Percentiles rank a stretch among this genome's conserved stretches.
Evolutionary conservation across 495 filamentous ascomycete species (phyloP).

Genomic region (Apiosordaria backusii): DNA sequence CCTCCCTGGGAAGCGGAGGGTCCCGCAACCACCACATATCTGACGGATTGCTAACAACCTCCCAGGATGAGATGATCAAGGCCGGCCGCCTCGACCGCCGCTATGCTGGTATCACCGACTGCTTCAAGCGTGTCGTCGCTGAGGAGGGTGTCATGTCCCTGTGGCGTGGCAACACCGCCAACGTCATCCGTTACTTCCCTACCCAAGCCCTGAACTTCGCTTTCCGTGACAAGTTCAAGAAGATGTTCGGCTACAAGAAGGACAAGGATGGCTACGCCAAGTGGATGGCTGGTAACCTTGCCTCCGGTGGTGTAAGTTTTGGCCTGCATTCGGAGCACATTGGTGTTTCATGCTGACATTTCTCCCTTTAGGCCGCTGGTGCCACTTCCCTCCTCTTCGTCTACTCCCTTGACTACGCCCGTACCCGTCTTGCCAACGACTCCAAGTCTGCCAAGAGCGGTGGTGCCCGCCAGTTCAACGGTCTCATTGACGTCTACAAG

Average conservation of each 20-base stretch:
- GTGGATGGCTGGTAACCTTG: conserved; percentile 99
- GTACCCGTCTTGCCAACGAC: conserved; percentile 99
- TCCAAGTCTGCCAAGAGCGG: conserved; percentile 93
- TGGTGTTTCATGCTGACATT: background rate
- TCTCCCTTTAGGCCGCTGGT: conserved; percentile 74
- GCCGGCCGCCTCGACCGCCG: conserved; percentile 95
- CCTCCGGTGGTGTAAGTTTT: conserved; percentile 79
- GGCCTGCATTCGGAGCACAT: conserved; percentile 48
- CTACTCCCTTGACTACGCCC: conserved; percentile 99
- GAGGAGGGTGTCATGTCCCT: conserved; percentile 82
- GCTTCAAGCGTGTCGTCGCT: conserved; percentile 83
- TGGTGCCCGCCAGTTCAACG: conserved; percentile 99
- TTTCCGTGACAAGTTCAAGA: conserved; percentile 99
- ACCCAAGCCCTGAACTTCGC: conserved; percentile 99
- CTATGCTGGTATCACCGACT: conserved; percentile 91
- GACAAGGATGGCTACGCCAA: conserved; percentile 95
- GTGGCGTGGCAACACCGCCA: conserved; percentile 99
- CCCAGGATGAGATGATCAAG: conserved; percentile 99
- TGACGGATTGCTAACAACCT: conserved; percentile 17
- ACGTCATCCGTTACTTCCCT: conserved; percentile 99
- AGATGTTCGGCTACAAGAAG: conserved; percentile 99
- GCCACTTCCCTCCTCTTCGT: conserved; percentile 99
- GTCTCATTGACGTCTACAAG: conserved; percentile 97
- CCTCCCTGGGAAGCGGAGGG: background rate
- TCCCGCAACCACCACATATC: background rate